Conservation (phyloP, 2,329 filamentous ascomycete genomes). For the Dactylellina leptospora region DNA sequence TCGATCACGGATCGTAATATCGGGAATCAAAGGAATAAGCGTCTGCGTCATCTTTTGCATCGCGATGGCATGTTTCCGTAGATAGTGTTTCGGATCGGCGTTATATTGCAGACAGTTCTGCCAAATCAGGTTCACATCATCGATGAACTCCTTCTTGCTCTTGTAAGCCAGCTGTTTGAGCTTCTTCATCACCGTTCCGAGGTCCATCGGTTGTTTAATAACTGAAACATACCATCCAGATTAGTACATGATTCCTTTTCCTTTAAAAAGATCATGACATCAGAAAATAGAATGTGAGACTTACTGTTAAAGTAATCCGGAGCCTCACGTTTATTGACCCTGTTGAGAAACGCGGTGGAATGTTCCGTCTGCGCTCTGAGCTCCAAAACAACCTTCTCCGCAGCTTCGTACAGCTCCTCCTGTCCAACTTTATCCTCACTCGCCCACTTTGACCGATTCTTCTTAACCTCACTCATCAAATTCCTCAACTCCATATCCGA, state of each 20-base stretch:
- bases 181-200: conserved; percentile 98
- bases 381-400: conserved; percentile 96
- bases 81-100: conserved; percentile 82
- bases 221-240: conserved; percentile 65
- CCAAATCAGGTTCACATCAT: conserved; percentile 95
- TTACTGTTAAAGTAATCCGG: conserved; percentile 93
- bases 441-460: conserved; percentile 98
- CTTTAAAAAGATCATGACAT: neutral
- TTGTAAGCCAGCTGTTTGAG: conserved; percentile 81
- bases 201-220: conserved; percentile 97
- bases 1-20: conserved; percentile 86
- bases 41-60: conserved; percentile 99
- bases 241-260: neutral
- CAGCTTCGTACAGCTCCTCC: conserved; percentile 94
- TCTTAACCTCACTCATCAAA: conserved; percentile 95
- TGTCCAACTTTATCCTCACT: conserved; percentile 97
- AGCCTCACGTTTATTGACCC: conserved; percentile 95
- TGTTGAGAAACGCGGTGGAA: conserved; percentile 91
- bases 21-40: conserved; percentile 91
- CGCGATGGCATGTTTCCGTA: conserved; percentile 90
- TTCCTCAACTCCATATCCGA: conserved; percentile 91
- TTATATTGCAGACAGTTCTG: conserved; percentile 97
- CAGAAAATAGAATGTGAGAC: conserved; percentile 58
- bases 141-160: conserved; percentile 92
- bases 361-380: conserved; percentile 97